Evolutionary conservation across 23 red algal species (phyloP).

Genomic region (Cyanidium caldarium): DNA sequence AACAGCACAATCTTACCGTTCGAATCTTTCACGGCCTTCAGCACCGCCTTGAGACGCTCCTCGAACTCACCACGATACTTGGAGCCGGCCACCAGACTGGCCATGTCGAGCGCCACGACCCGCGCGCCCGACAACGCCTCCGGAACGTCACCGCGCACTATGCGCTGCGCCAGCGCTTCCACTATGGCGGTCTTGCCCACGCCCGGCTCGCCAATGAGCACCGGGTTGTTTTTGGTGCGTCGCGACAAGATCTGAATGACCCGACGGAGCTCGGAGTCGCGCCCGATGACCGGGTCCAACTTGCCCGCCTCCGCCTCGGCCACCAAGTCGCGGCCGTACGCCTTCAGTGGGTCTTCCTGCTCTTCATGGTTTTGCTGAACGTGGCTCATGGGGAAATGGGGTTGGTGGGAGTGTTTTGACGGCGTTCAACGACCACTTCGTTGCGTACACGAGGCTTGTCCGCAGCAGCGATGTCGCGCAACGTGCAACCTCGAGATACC

Average conservation of each 20-base stretch:
- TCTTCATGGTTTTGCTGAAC: not conserved
- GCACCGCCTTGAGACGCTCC: constrained; percentile 12
- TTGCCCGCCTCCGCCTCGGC: constrained; percentile 14
- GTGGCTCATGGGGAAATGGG: too few species aligned
- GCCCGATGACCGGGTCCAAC: constrained; percentile 54
- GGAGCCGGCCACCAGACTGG: constrained; percentile 6
- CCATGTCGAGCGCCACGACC: constrained; percentile 15
- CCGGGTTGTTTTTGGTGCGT: constrained; percentile 48
- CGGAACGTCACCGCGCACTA: constrained; percentile 29
- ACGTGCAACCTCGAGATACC: too few species aligned
- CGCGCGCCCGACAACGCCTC: constrained; percentile 5
- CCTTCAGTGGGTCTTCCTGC: constrained; percentile 18
- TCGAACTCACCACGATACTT: constrained; percentile 27
- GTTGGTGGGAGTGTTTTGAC: too few species aligned
- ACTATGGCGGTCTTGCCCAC: constrained; percentile 58
- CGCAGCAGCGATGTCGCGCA: too few species aligned
- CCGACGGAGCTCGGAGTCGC: constrained; percentile 34
- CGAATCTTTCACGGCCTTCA: constrained; percentile 14
- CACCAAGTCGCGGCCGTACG: constrained; percentile 27
- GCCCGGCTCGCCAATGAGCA: constrained; percentile 46
- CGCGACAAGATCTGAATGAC: constrained; percentile 28
- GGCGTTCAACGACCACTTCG: too few species aligned
- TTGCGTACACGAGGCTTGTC: too few species aligned
- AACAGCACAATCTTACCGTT: constrained; percentile 17
- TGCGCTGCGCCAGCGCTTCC: constrained; percentile 34